A percentile compares a stretch with the other conserved stretches of the same genome.
phyloP scores from a whole-genome alignment of 2,329 filamentous ascomycete genomes.

The Phialophora tarda region DNA sequence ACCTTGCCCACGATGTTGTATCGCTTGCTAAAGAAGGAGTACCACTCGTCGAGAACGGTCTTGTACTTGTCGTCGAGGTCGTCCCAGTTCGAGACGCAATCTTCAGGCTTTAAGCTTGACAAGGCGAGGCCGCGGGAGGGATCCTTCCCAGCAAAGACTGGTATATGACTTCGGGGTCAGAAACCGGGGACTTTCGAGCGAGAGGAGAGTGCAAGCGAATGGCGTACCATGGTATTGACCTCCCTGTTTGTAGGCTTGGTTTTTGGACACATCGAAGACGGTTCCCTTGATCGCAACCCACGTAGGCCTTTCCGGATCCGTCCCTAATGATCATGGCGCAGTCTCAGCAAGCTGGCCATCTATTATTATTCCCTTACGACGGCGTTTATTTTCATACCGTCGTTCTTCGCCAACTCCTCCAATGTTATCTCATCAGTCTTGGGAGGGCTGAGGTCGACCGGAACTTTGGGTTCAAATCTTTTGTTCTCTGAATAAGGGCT shows the following conservation, averaged over 20 bases:
- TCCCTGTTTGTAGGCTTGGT: slow-evolving; percentile 80
- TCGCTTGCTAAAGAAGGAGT: slow-evolving; percentile 93
- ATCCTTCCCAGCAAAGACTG: slow-evolving; percentile 96
- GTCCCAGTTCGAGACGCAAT: slow-evolving; percentile 81
- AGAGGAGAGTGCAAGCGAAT: slow-evolving; percentile 2
- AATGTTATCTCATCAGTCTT: slow-evolving; percentile 85
- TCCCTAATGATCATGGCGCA: slow-evolving; percentile 42
- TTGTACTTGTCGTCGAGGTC: slow-evolving; percentile 85
- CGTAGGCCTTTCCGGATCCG: slow-evolving; percentile 56
- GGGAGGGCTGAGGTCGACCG: slow-evolving; percentile 72
- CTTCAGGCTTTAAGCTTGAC: slow-evolving; percentile 83
- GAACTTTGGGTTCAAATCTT: slow-evolving; percentile 50
- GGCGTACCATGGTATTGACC: slow-evolving; percentile 82
- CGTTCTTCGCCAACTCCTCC: slow-evolving; percentile 78
- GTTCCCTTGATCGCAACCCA: slow-evolving; percentile 77
- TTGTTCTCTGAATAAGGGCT: slow-evolving; percentile 42
- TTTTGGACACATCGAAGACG: slow-evolving; percentile 92
- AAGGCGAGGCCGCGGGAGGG: slow-evolving; percentile 88
- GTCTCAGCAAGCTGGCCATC: slow-evolving; percentile 16
- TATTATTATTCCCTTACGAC: not conserved
- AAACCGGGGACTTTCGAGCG: not conserved
- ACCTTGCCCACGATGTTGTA: slow-evolving; percentile 75
- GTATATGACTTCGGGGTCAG: not conserved
- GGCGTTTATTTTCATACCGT: slow-evolving; percentile 66
- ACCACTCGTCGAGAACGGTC: slow-evolving; percentile 85